Conservation (phyloP, 129 eudicot species). For the Ambrosia trifida region DNA sequence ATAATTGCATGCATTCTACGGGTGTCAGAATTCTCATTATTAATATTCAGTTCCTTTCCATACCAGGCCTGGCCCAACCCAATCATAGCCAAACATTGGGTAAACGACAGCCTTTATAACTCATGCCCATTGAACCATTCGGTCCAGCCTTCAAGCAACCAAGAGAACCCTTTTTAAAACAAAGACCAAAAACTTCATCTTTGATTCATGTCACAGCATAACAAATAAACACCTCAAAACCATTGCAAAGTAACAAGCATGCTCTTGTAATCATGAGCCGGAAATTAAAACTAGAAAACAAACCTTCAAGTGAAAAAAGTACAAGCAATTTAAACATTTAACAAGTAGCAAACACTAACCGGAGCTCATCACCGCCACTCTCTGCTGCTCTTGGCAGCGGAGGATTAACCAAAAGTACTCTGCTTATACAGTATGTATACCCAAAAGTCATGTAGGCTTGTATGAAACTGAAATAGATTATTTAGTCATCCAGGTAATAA, state of each 20-base stretch:
- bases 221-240: not conserved
- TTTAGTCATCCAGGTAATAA: slow-evolving; percentile 78
- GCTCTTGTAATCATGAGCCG: slow-evolving; percentile 11
- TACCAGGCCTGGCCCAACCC: too few relatives aligned
- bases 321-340: slow-evolving; percentile 13
- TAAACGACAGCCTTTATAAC: too few relatives aligned
- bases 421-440: slow-evolving; percentile 14
- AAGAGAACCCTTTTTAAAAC: not conserved
- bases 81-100: too few relatives aligned
- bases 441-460: slow-evolving; percentile 20
- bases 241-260: not conserved
- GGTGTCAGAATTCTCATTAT: too few relatives aligned
- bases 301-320: slow-evolving; percentile 1
- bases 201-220: not conserved
- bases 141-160: not conserved
- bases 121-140: too few relatives aligned
- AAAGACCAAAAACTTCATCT: not conserved
- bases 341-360: not conserved
- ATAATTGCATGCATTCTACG: too few relatives aligned
- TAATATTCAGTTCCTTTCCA: too few relatives aligned
- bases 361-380: not conserved
- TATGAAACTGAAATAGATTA: slow-evolving; percentile 2
- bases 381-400: slow-evolving; percentile 1
- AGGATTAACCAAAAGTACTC: not conserved
- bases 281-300: not conserved